Percentiles rank a stretch among this genome's conserved stretches.
Evolutionary conservation across 2,329 filamentous ascomycete species (phyloP).

Genomic region (Aspergillus alliaceus): DNA sequence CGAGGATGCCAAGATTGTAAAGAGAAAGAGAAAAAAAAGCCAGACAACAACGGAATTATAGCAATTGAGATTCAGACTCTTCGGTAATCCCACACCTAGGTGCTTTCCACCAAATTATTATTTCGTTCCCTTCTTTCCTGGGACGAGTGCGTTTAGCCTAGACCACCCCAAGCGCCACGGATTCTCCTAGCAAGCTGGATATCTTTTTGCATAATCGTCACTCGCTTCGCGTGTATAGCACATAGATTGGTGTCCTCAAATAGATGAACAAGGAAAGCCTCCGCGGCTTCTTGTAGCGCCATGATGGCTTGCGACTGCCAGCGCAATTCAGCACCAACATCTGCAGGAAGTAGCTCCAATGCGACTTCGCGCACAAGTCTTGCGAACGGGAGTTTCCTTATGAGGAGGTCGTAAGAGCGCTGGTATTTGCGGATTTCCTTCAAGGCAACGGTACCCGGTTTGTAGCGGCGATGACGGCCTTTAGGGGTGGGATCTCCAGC

Average conservation of each 20-base stretch:
- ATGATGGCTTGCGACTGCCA: conserved; percentile 97
- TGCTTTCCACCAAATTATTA: neutral
- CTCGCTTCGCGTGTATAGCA: conserved; percentile 93
- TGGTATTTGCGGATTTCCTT: conserved; percentile 92
- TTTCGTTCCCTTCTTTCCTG: neutral
- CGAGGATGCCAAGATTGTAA: neutral
- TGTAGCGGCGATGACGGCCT: conserved; percentile 63
- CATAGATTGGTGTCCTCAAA: conserved; percentile 96
- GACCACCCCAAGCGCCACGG: conserved; percentile 73
- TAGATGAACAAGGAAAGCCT: conserved; percentile 93
- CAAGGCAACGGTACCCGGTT: conserved; percentile 79
- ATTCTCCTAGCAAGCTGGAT: conserved; percentile 87
- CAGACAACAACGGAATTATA: conserved; percentile 4
- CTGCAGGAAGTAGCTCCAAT: conserved; percentile 58
- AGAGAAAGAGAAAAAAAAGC: too few relatives aligned
- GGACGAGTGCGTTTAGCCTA: conserved; percentile 46
- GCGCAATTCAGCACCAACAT: conserved; percentile 67
- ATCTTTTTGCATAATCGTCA: conserved; percentile 98
- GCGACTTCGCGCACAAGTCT: conserved; percentile 54
- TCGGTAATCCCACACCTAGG: neutral
- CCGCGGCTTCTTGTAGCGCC: conserved; percentile 91
- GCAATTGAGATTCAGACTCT: neutral
- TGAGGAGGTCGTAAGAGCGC: conserved; percentile 80
- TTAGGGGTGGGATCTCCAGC: conserved; percentile 72
- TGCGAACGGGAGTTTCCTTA: conserved; percentile 59